phyloP scores from a whole-genome alignment of 352 stramenopile genomes.

The Albugo laibachii region DNA sequence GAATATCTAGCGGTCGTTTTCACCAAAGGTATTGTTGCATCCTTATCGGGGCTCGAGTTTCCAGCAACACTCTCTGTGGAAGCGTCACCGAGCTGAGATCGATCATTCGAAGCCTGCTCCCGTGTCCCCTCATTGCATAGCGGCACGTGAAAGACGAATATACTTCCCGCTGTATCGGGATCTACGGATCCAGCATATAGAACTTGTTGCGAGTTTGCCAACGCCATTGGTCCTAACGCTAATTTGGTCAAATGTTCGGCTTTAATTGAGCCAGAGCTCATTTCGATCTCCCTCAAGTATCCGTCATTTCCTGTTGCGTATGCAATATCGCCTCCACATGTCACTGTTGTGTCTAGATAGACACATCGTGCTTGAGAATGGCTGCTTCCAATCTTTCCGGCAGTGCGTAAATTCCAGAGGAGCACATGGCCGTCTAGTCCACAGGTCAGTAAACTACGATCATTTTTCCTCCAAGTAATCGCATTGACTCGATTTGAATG shows the following conservation, averaged over 20 bases:
- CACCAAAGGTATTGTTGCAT: constrained; percentile 9
- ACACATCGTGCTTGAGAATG: constrained; percentile 57
- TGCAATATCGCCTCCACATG: constrained; percentile 39
- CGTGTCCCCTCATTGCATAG: constrained; percentile 3
- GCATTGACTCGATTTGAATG: constrained; percentile 72
- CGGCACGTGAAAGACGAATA: constrained; percentile 52
- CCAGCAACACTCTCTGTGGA: no score
- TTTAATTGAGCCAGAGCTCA: constrained; percentile 28
- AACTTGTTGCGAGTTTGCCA: constrained; percentile 74
- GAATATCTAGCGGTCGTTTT: neutral
- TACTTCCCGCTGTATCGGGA: constrained; percentile 29
- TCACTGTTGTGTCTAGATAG: constrained; percentile 41
- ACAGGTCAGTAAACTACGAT: constrained; percentile 52
- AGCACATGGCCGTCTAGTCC: constrained; percentile 59
- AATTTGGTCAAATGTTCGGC: constrained; percentile 35
- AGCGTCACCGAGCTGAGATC: no score
- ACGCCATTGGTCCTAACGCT: constrained; percentile 49
- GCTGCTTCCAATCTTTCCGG: constrained; percentile 54
- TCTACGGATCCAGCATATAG: constrained; percentile 80
- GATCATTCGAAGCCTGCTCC: no score
- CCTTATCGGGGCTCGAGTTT: constrained; percentile 14
- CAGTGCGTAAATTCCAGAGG: constrained; percentile 53
- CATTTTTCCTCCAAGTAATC: constrained; percentile 59
- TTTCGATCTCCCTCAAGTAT: constrained; percentile 79
- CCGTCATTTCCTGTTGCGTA: constrained; percentile 83